Evolutionary conservation across 495 filamentous ascomycete genomes (phyloP).

Genomic region (Pseudomonodictys pantanalensis): DNA sequence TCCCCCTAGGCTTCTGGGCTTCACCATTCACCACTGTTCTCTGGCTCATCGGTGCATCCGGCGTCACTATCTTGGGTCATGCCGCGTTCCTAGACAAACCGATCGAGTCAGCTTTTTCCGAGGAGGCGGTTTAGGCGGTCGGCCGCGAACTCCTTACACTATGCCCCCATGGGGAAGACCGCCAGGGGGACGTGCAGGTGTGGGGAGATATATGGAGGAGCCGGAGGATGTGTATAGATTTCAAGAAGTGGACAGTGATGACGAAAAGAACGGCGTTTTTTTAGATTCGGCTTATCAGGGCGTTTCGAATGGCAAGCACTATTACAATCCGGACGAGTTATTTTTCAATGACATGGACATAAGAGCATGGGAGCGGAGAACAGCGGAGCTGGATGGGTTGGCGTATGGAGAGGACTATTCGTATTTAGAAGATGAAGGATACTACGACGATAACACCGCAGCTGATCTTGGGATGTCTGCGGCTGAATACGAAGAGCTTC

Average conservation of each 20-base stretch:
- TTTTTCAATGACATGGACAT: conserved; percentile 36
- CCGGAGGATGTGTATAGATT: conserved; percentile 33
- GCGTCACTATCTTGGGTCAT: conserved; percentile 89
- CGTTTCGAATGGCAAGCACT: conserved; percentile 12
- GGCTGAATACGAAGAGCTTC: conserved; percentile 21
- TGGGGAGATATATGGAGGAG: conserved; percentile 56
- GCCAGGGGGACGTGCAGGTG: conserved; percentile 70
- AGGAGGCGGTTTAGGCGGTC: conserved; percentile 99
- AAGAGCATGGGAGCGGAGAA: conserved; percentile 30
- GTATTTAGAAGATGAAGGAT: conserved; percentile 26
- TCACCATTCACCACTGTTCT: conserved; percentile 77
- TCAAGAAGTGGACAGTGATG: conserved; percentile 31
- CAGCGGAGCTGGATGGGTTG: conserved; percentile 15
- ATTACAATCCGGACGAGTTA: conserved; percentile 31
- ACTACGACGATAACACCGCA: conserved; percentile 22
- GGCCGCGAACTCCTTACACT: conserved; percentile 97
- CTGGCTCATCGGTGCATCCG: conserved; percentile 93
- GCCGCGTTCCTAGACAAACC: conserved; percentile 96
- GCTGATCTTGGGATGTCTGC: conserved; percentile 8
- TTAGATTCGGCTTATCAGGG: conserved; percentile 22
- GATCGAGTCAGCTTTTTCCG: conserved; percentile 99
- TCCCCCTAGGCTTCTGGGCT: conserved; percentile 79
- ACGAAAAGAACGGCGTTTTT: conserved; percentile 30
- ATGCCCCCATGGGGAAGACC: conserved; percentile 98
- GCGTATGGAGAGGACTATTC: conserved; percentile 33